Base-by-base conservation (phyloP, 768 basidiomycete genomes). In the Russula virescens region DNA sequence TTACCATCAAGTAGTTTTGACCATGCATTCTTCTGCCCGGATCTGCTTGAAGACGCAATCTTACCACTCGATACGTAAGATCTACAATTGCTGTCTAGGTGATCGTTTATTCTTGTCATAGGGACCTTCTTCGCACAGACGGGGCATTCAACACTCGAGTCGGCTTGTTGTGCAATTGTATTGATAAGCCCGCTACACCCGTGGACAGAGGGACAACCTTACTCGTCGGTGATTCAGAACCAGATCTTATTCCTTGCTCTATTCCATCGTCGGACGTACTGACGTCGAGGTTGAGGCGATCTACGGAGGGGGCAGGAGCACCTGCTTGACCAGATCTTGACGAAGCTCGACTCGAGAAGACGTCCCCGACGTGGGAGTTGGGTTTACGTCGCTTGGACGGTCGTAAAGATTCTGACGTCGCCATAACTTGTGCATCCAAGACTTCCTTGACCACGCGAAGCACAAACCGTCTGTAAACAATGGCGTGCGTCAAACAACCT, bases 21-120 rank as follows among this genome's bases (percentile, higher is more conserved):
- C 66, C 66, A 67, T 3, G 59, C 66, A 16, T 67, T 51, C 57
- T 62, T 66, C 45, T 67, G 64, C 48, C 58, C 60, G 1, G 51
- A 40, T 13, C 42, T 62, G 31, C 64, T 67, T 35, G 46, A 54
- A 11, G 61, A 53, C n/a, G 56, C 50, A 23, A 49, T 55, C 19
- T 52, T 55, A 21, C 21, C 40, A 50, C 42, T n/a, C n/a, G 50
- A 62, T 14, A 31, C 28, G 23, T 61, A 55, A 26, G 18, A 35
- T 55, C 66, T 69, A 53, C 76, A 78, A 1, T 71, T 70, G 60
- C 69, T 68, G 43, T 78, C 76, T 42, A 78, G 64, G 51, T 78
- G 77, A 8, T 67, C 51, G 18, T 75, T 74, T 47, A 77, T 73
- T 18, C 56, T 58, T 11, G 67, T 56, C 21, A 73, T 67, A 3